These are phyloP conservation scores for Tricholoma flavovirens DNA, from an alignment of 768 basidiomycete species.

Conservation along the genomic window DNA sequence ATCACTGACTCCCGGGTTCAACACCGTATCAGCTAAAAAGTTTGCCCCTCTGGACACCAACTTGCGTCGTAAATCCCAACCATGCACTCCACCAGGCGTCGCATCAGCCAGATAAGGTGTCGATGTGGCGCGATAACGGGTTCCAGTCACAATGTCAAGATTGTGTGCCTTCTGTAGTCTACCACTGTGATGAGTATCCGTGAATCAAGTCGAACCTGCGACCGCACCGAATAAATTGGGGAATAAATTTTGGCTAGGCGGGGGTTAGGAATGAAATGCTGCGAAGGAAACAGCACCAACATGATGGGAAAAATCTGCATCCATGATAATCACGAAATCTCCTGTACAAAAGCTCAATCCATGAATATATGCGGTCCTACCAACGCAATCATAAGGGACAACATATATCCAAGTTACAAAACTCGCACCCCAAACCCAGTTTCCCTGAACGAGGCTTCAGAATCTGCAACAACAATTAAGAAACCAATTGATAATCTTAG, in stretches of 20 bases:
- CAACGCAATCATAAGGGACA: not conserved
- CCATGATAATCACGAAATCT: constrained; percentile 96
- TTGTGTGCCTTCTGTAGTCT: constrained; percentile 83
- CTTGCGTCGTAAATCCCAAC: constrained; percentile 90
- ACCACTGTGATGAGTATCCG: constrained; percentile 4
- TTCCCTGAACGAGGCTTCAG: constrained; percentile 87
- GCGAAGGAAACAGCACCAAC: constrained; percentile 37
- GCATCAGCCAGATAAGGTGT: constrained; percentile 53
- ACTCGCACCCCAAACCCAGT: constrained; percentile 75
- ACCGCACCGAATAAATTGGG: constrained; percentile 79
- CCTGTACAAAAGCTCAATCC: constrained; percentile 86
- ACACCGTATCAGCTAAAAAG: constrained; percentile 80
- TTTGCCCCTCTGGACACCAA: constrained; percentile 86
- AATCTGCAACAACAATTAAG: constrained; percentile 37
- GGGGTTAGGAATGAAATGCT: not conserved
- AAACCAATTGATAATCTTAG: not conserved
- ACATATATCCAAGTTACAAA: not conserved
- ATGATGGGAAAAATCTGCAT: constrained; percentile 94
- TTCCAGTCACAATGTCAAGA: constrained; percentile 90
- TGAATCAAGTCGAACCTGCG: not conserved
- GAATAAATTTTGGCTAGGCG: constrained; percentile 86
- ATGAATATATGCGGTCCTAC: constrained; percentile 88
- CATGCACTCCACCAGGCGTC: constrained; percentile 79
- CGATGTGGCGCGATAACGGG: constrained; percentile 68
- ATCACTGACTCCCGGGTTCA: constrained; percentile 84